Evolutionary conservation across 2,329 filamentous ascomycete species (phyloP).

Genomic region (Arthrobotrys megalospora): DNA sequence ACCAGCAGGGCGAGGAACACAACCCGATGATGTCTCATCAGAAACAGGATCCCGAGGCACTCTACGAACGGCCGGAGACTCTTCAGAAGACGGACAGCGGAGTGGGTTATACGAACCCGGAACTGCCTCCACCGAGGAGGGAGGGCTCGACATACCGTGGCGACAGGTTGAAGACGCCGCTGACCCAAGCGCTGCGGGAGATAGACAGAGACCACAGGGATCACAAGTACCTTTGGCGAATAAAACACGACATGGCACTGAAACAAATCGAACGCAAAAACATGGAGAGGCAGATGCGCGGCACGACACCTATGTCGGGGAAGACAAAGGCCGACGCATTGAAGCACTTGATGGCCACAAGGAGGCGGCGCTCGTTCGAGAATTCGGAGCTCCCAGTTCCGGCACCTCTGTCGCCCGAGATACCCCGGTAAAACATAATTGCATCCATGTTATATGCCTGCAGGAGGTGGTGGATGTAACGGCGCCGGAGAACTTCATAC

Average conservation of each 20-base stretch:
- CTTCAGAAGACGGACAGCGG: not conserved
- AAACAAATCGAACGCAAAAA: not conserved
- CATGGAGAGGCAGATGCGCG: not conserved
- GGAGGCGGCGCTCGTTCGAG: too few relatives aligned
- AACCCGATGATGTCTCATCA: not conserved
- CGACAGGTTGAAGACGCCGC: not conserved
- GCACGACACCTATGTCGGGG: not conserved
- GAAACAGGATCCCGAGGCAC: not conserved
- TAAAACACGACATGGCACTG: not conserved
- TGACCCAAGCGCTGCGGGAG: not conserved
- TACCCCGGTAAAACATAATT: constrained; percentile 4
- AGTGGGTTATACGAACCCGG: not conserved
- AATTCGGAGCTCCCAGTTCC: not conserved
- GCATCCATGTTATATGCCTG: constrained; percentile 88
- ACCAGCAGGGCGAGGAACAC: not conserved
- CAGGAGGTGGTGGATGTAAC: constrained; percentile 94
- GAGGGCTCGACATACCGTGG: not conserved
- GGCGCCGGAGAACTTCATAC: constrained; percentile 82
- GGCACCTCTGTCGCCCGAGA: not conserved
- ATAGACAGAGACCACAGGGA: not conserved
- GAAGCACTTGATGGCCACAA: not conserved
- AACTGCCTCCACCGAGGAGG: not conserved
- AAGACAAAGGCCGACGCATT: not conserved
- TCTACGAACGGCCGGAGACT: not conserved
- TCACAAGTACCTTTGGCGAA: not conserved